Evolutionary conservation across 306 rosid species (phyloP).

Genomic region (Vachellia pachyceras): DNA sequence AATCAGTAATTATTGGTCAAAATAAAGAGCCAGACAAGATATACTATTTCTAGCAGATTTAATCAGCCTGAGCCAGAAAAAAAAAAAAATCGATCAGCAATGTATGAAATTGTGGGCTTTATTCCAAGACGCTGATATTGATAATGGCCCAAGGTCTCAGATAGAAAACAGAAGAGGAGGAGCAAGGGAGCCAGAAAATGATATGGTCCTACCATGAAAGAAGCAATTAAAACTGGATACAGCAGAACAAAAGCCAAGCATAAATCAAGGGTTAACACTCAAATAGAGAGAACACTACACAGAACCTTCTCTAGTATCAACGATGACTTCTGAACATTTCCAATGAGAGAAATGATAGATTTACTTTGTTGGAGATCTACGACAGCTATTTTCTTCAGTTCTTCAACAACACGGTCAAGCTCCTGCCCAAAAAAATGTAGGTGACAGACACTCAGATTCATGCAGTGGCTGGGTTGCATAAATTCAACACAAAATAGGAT

Average conservation of each 20-base stretch:
- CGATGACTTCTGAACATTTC: conserved; percentile 92
- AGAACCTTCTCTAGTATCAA: conserved; percentile 88
- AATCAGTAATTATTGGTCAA: conserved; percentile 32
- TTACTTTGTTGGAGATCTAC: conserved; percentile 89
- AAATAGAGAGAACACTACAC: conserved; percentile 34
- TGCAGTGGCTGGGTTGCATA: background rate
- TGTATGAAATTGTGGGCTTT: background rate
- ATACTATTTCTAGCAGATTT: conserved; percentile 11
- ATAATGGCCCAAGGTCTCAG: conserved; percentile 5
- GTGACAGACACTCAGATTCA: conserved; percentile 13
- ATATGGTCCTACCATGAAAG: background rate
- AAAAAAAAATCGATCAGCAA: background rate
- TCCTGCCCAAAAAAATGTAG: conserved; percentile 60
- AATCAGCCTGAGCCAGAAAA: conserved; percentile 2
- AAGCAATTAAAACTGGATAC: conserved; percentile 24
- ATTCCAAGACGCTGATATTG: conserved; percentile 8
- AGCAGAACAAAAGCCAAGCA: background rate
- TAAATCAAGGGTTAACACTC: conserved; percentile 13
- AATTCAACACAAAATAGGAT: background rate
- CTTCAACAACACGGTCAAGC: conserved; percentile 92
- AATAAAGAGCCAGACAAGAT: conserved; percentile 24
- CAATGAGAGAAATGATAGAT: conserved; percentile 94
- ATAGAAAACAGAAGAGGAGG: conserved; percentile 21
- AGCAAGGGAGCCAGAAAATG: conserved; percentile 19
- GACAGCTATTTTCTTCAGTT: conserved; percentile 89